phyloP scores from a whole-genome alignment of 345 rosid genomes.

The Eucalyptus cloeziana region DNA sequence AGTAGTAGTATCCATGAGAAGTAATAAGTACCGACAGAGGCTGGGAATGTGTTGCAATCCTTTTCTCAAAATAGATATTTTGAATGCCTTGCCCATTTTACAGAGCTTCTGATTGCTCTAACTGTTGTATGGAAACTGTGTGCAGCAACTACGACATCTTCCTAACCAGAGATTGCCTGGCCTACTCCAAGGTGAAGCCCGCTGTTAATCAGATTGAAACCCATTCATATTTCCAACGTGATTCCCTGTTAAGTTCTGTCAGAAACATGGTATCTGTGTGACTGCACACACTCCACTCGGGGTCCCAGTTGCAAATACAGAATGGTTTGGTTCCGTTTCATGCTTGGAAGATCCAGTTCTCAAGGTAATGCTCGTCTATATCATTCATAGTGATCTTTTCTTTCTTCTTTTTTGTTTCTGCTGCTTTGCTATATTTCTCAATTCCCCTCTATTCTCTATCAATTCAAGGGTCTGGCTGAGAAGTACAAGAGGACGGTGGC shows the following conservation, averaged over 20 bases:
- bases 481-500: conserved; percentile 72
- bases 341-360: conserved; percentile 74
- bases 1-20: not conserved
- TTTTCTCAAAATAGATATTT: not conserved
- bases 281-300: conserved; percentile 90
- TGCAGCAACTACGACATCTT: conserved; percentile 87
- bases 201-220: conserved; percentile 96
- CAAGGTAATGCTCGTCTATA: conserved; percentile 25
- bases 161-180: conserved; percentile 82
- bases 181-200: conserved; percentile 89
- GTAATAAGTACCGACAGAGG: not conserved
- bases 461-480: conserved; percentile 52
- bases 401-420: not conserved
- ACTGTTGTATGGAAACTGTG: not conserved
- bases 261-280: conserved; percentile 69
- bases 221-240: conserved; percentile 89
- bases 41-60: not conserved
- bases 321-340: conserved; percentile 61
- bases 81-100: not conserved
- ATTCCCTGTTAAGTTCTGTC: conserved; percentile 81
- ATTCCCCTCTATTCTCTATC: not conserved
- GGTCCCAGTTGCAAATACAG: conserved; percentile 61
- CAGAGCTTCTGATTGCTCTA: not conserved
- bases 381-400: not conserved
- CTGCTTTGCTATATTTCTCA: not conserved